Conservation (phyloP, 1,284 basidiomycete genomes). For the Dichomitus squalens region DNA sequence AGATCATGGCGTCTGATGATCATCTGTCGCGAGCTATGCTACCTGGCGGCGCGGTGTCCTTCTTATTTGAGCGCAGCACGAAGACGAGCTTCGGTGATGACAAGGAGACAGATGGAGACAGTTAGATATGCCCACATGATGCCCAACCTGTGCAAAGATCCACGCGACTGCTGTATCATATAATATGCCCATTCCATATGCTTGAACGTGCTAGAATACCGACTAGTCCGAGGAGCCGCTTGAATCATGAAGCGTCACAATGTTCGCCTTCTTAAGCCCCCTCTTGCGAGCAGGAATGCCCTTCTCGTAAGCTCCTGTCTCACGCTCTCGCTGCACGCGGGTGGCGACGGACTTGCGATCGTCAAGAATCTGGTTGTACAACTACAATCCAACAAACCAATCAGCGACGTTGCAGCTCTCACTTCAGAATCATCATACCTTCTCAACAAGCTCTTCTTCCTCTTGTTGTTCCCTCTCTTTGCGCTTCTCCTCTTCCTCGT, state of each 20-base stretch:
- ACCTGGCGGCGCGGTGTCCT: conserved; percentile 21
- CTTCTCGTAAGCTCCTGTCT: neutral
- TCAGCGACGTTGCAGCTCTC: too few species aligned
- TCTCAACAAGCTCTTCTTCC: neutral
- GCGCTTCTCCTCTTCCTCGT: conserved; percentile 20
- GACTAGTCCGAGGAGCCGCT: neutral
- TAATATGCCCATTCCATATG: neutral
- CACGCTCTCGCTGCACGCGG: conserved; percentile 13
- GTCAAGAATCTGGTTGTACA: conserved; percentile 7
- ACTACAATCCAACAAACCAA: neutral
- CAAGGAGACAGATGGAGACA: conserved; percentile 10
- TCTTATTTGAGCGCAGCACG: conserved; percentile 23
- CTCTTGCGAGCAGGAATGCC: conserved; percentile 7
- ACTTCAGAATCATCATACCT: neutral
- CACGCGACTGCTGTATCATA: neutral
- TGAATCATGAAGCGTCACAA: conserved; percentile 5
- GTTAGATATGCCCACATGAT: neutral
- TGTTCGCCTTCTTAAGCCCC: neutral
- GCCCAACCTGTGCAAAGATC: neutral
- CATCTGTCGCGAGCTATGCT: conserved; percentile 9
- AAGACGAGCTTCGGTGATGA: conserved; percentile 6
- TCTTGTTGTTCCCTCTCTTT: conserved; percentile 3
- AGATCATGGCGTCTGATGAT: conserved; percentile 4
- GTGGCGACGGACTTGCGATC: conserved; percentile 17
- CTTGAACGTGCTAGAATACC: neutral